Percentiles rank a stretch among this genome's conserved stretches.
Evolutionary conservation across 371 early-diverging fungal species (phyloP).

Genomic region (Rhizopus stolonifer): DNA sequence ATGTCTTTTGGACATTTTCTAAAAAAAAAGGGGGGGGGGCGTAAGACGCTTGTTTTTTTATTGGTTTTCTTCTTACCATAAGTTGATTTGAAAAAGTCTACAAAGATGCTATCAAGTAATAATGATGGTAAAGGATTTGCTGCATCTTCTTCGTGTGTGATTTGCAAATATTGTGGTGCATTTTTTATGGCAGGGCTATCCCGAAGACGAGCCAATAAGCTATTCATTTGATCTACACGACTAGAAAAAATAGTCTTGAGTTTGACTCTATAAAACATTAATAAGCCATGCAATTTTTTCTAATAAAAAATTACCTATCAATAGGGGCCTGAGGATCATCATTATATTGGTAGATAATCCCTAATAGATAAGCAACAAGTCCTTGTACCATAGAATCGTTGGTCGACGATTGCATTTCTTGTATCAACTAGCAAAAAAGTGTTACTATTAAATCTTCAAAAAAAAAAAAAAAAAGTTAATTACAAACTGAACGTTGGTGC

Average conservation of each 20-base stretch:
- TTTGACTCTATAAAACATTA: conserved; percentile 47
- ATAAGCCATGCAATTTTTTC: not conserved
- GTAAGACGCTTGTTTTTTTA: not conserved
- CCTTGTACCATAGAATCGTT: conserved; percentile 88
- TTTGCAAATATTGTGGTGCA: conserved; percentile 61
- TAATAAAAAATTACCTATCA: conserved; percentile 36
- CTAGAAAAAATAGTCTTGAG: conserved; percentile 81
- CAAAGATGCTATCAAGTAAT: conserved; percentile 79
- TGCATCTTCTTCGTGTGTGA: conserved; percentile 49
- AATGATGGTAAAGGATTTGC: conserved; percentile 54
- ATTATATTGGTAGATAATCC: conserved; percentile 85
- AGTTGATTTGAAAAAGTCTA: conserved; percentile 77
- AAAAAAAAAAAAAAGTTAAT: too few relatives aligned
- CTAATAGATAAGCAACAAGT: conserved; percentile 82
- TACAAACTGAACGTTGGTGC: conserved; percentile 88
- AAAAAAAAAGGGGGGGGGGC: conserved; percentile 2
- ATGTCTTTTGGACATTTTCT: conserved; percentile 38
- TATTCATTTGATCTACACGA: conserved; percentile 84
- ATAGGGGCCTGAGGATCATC: conserved; percentile 75
- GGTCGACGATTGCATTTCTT: conserved; percentile 82
- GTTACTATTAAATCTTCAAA: too few relatives aligned
- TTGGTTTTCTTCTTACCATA: conserved; percentile 53
- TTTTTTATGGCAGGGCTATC: conserved; percentile 81
- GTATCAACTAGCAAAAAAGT: conserved; percentile 63
- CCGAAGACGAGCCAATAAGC: conserved; percentile 78